Conservation (phyloP, 371 early-diverging fungal species). For the Nematocida parisii region DNA sequence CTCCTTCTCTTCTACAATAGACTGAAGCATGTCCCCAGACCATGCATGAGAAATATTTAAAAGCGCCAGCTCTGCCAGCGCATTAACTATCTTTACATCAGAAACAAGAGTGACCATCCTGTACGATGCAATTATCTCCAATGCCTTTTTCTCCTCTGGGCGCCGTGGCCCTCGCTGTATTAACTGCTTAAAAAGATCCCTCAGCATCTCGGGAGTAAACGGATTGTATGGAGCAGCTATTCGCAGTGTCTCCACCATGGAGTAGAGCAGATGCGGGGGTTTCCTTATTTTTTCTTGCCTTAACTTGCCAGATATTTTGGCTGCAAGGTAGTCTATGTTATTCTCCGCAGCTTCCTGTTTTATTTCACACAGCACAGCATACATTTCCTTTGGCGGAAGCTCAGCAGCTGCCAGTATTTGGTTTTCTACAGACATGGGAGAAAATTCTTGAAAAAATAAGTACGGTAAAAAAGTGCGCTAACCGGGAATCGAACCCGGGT, state of each 20-base stretch:
- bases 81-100: constrained; percentile 24
- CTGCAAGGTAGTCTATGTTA: not conserved
- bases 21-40: constrained; percentile 21
- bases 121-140: constrained; percentile 44
- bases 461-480: constrained; percentile 55
- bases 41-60: constrained; percentile 33
- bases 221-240: constrained; percentile 48
- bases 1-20: constrained; percentile 56
- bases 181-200: constrained; percentile 13
- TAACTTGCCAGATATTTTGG: not conserved
- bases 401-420: not conserved
- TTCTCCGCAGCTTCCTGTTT: constrained; percentile 26
- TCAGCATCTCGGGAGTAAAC: not conserved
- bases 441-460: constrained; percentile 14
- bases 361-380: constrained; percentile 15
- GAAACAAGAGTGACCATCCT: constrained; percentile 37
- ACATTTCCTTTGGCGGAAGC: constrained; percentile 23
- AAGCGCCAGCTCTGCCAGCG: constrained; percentile 21
- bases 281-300: not conserved
- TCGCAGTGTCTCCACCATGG: constrained; percentile 37
- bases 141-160: constrained; percentile 16
- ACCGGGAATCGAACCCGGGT: constrained; percentile 69
- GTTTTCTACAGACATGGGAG: constrained; percentile 12
- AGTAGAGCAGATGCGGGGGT: not conserved
- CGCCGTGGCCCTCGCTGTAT: constrained; percentile 8